Conservation (phyloP, 768 basidiomycete species). For the Panaeolus cyanescens region DNA sequence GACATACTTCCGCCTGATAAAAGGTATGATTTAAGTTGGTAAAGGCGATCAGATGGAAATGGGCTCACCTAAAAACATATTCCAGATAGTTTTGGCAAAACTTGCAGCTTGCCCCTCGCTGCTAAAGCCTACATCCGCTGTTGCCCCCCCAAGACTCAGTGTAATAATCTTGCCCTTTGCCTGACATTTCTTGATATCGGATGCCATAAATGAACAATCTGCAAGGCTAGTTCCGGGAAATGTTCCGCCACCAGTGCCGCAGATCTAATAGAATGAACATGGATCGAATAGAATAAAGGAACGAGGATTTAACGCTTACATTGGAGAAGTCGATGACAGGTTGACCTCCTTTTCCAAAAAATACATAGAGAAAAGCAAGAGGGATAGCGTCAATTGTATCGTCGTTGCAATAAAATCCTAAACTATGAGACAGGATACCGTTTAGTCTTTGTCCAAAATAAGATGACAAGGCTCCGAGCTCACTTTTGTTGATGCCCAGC, state of each 20-base stretch:
- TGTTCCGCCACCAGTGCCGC: conserved; percentile 47
- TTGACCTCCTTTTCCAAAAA: conserved; percentile 60
- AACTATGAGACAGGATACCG: conserved; percentile 18
- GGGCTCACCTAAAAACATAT: conserved; percentile 60
- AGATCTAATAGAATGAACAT: conserved; percentile 41
- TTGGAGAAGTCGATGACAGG: conserved; percentile 67
- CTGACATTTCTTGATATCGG: conserved; percentile 68
- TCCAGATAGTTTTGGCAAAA: conserved; percentile 68
- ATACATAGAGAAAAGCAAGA: conserved; percentile 59
- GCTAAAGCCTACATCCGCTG: conserved; percentile 56
- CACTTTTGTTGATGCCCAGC: conserved; percentile 39
- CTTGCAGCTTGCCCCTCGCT: conserved; percentile 51
- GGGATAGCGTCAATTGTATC: conserved; percentile 63
- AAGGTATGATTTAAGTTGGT: neutral
- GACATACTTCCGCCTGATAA: conserved; percentile 32
- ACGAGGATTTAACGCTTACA: conserved; percentile 36
- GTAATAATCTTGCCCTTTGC: conserved; percentile 57
- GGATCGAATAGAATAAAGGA: neutral
- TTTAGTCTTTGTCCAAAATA: neutral
- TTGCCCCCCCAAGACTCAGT: conserved; percentile 58
- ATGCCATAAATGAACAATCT: conserved; percentile 61
- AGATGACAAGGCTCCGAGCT: too few relatives aligned
- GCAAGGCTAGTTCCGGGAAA: conserved; percentile 65
- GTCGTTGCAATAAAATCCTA: conserved; percentile 67
- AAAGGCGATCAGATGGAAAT: neutral